Percentiles rank a stretch among this genome's conserved stretches.
Evolutionary conservation across 352 stramenopile genomes (phyloP).

Genomic region (Phytopythium boreale): DNA sequence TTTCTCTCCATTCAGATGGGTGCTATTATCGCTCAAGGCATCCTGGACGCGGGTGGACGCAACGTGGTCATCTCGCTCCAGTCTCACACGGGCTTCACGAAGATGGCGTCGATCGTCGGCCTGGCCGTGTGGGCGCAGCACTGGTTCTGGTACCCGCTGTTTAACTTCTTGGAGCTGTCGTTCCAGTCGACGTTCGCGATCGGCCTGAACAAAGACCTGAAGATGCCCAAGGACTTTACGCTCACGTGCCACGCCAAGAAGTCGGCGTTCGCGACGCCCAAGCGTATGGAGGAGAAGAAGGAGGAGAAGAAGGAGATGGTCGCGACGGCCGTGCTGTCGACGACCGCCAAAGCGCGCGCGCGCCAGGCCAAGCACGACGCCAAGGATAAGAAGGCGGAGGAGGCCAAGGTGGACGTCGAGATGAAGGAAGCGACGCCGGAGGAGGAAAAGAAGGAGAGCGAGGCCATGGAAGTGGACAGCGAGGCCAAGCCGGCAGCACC

Average conservation of each 20-base stretch:
- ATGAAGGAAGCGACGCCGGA: constrained; percentile 40
- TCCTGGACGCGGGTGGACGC: constrained; percentile 97
- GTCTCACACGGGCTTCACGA: constrained; percentile 96
- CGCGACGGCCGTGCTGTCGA: constrained; percentile 96
- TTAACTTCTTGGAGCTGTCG: constrained; percentile 97
- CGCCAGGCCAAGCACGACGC: constrained; percentile 91
- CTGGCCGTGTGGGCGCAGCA: constrained; percentile 97
- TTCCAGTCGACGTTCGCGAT: constrained; percentile 96
- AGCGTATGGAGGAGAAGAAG: constrained; percentile 98
- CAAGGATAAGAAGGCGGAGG: constrained; percentile 71
- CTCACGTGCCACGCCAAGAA: constrained; percentile 94
- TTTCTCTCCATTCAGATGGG: constrained; percentile 80
- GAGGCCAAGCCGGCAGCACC: constrained; percentile 41
- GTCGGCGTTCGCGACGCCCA: constrained; percentile 96
- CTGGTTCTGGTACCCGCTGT: constrained; percentile 99
- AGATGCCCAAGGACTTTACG: constrained; percentile 95
- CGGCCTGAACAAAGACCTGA: constrained; percentile 97
- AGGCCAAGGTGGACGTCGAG: constrained; percentile 48
- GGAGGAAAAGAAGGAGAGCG: constrained; percentile 46
- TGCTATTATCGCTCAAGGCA: constrained; percentile 95
- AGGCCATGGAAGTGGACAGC: constrained; percentile 76
- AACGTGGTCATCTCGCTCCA: constrained; percentile 97
- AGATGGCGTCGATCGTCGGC: constrained; percentile 96
- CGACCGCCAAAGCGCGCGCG: constrained; percentile 96
- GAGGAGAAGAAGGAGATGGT: constrained; percentile 99